phyloP scores from a whole-genome alignment of 352 stramenopile species.

The Lagenidium giganteum region DNA sequence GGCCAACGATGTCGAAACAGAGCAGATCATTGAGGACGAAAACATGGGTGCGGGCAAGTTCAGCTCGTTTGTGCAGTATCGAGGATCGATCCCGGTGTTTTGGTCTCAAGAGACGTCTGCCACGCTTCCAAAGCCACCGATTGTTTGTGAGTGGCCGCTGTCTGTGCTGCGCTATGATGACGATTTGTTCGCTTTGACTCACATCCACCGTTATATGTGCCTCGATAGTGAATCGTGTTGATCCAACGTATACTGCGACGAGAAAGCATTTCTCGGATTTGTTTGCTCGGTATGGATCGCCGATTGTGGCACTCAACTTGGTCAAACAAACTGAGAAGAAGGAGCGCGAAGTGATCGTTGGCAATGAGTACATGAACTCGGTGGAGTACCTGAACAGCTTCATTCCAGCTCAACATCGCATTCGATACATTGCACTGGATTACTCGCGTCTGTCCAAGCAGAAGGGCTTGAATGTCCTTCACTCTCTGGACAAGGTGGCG shows the following conservation, averaged over 20 bases:
- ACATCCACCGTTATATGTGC: too few relatives aligned
- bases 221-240: conserved; percentile 90
- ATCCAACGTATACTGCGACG: conserved; percentile 95
- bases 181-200: not conserved
- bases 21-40: conserved; percentile 93
- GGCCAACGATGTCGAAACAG: conserved; percentile 99
- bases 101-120: conserved; percentile 99
- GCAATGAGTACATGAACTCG: conserved; percentile 96
- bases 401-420: conserved; percentile 87
- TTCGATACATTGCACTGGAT: conserved; percentile 96
- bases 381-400: conserved; percentile 98
- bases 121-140: conserved; percentile 97
- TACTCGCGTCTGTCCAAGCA: conserved; percentile 94
- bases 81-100: conserved; percentile 99
- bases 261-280: conserved; percentile 93
- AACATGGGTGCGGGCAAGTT: conserved; percentile 90
- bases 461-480: conserved; percentile 91
- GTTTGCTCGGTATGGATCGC: conserved; percentile 94
- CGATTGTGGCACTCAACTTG: conserved; percentile 97
- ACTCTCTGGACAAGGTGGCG: conserved; percentile 92
- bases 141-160: conserved; percentile 54
- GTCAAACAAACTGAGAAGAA: conserved; percentile 98
- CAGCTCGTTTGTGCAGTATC: conserved; percentile 96
- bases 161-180: not conserved
- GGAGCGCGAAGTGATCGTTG: conserved; percentile 96